Conservation (phyloP, 371 early-diverging fungal genomes). For the Saksenaea vasiformis region DNA sequence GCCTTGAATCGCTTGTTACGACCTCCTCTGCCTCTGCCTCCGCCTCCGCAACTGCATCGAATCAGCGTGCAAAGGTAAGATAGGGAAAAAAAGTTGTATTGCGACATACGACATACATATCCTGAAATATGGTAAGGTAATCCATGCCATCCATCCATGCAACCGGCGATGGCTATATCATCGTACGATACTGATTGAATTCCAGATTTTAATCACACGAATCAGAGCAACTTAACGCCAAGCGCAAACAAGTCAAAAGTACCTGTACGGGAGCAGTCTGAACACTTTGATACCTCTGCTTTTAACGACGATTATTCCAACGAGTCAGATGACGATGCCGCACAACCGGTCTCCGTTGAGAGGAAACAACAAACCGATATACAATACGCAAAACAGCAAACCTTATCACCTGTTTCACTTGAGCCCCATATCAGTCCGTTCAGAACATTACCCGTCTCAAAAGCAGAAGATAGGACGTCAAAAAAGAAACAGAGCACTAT, state of each 20-base stretch:
- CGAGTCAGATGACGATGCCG: slow-evolving; percentile 21
- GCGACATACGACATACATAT: neutral
- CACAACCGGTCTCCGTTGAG: neutral
- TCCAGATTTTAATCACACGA: neutral
- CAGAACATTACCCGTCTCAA: neutral
- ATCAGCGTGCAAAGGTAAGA: neutral
- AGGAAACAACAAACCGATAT: neutral
- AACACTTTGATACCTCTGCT: slow-evolving; percentile 41
- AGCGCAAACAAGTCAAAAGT: neutral
- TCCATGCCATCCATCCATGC: neutral
- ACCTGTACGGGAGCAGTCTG: slow-evolving; percentile 33
- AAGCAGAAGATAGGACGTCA: neutral
- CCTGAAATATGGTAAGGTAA: neutral
- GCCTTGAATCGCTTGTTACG: slow-evolving; percentile 35
- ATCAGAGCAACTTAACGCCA: neutral
- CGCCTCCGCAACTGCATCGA: neutral
- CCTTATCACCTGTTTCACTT: slow-evolving; percentile 11
- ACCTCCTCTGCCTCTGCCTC: slow-evolving; percentile 11
- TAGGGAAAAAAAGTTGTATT: neutral
- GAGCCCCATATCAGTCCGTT: neutral
- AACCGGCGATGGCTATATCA: neutral
- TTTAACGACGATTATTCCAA: slow-evolving; percentile 51
- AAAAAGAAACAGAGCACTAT: neutral
- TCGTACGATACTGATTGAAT: neutral
- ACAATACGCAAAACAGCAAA: slow-evolving; percentile 7